phyloP scores from a whole-genome alignment of 2,329 filamentous ascomycete genomes.

The Graphilbum fragrans region DNA sequence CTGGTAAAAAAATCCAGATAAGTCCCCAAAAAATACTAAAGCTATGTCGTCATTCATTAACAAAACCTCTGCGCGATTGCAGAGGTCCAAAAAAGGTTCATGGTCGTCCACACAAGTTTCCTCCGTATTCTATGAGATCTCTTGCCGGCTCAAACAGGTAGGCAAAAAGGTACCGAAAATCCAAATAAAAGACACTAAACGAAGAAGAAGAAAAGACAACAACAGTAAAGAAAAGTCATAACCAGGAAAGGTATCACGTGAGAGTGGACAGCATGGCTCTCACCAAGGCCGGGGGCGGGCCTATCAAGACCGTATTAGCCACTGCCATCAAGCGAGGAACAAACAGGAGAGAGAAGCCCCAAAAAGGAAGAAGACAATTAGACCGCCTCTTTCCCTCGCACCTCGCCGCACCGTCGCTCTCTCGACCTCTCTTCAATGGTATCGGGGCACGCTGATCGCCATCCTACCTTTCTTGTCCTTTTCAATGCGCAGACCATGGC shows the following conservation, averaged over 20 bases:
- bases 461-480: conserved; percentile 96
- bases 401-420: conserved; percentile 34
- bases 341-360: conserved; percentile 3
- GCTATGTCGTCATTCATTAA: no score
- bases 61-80: no score
- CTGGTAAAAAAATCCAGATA: no score
- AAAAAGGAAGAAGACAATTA: conserved; percentile 11
- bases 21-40: no score
- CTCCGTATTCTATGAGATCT: no score
- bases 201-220: neutral
- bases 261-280: conserved; percentile 11
- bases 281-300: conserved; percentile 9
- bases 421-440: no score
- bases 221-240: neutral
- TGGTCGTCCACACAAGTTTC: no score
- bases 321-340: neutral
- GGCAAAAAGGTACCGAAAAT: no score
- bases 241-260: conserved; percentile 4
- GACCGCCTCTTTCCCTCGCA: neutral
- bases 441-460: conserved; percentile 68
- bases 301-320: neutral
- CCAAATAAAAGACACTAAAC: no score
- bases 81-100: no score
- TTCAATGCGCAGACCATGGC: conserved; percentile 57
- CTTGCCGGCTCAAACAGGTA: no score